phyloP scores from a whole-genome alignment of 2,329 filamentous ascomycete genomes.

The Aspergillus sp. region DNA sequence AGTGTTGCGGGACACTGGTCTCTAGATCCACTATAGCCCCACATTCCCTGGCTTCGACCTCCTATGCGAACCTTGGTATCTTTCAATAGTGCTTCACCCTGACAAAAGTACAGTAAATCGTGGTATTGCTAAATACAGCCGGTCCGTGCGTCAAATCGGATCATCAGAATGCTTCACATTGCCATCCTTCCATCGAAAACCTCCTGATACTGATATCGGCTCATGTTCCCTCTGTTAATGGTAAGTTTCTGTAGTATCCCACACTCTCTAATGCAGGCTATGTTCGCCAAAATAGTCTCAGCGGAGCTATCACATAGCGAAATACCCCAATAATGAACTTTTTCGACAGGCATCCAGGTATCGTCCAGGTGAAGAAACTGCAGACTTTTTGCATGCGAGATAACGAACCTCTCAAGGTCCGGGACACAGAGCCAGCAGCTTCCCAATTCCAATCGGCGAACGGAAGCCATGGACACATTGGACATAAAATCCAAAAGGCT shows the following conservation, averaged over 20 bases:
- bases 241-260: not conserved
- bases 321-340: constrained; percentile 2
- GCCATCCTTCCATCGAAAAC: too few species aligned
- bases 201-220: not conserved
- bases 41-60: too few species aligned
- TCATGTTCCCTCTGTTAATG: not conserved
- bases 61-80: too few species aligned
- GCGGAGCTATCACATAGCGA: not conserved
- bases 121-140: too few species aligned
- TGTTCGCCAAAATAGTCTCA: not conserved
- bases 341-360: constrained; percentile 3
- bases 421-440: constrained; percentile 7
- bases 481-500: constrained; percentile 4
- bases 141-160: too few species aligned
- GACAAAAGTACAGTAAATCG: too few species aligned
- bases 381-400: constrained; percentile 1
- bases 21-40: too few species aligned
- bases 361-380: constrained; percentile 4
- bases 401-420: constrained; percentile 4
- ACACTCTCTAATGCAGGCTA: not conserved
- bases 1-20: too few species aligned
- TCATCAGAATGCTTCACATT: too few species aligned
- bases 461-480: constrained; percentile 2
- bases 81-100: too few species aligned
- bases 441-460: constrained; percentile 3